Conservation (phyloP, 2,329 filamentous ascomycete species). For the Neofusicoccum cordaticola region DNA sequence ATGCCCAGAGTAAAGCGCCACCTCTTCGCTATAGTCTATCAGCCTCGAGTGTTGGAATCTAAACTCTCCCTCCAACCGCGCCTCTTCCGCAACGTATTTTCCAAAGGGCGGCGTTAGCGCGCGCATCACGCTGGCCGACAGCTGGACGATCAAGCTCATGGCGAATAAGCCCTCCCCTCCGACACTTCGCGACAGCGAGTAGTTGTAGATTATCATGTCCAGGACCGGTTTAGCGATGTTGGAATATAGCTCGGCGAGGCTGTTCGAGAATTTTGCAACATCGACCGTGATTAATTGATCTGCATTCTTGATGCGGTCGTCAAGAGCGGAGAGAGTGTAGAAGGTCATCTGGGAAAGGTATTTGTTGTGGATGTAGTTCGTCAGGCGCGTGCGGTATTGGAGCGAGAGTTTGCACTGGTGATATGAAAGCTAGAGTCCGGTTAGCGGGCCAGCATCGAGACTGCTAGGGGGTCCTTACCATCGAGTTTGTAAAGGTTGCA, state of each 20-base stretch:
- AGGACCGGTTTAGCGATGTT: constrained; percentile 92
- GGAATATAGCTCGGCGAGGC: constrained; percentile 89
- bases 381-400: constrained; percentile 88
- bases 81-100: constrained; percentile 96
- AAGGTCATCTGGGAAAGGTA: constrained; percentile 98
- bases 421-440: constrained; percentile 69
- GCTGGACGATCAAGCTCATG: constrained; percentile 89
- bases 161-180: constrained; percentile 93
- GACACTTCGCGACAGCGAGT: constrained; percentile 89
- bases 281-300: constrained; percentile 97
- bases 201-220: constrained; percentile 97
- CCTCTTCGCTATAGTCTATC: constrained; percentile 94
- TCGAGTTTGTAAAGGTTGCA: constrained; percentile 97
- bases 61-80: constrained; percentile 91
- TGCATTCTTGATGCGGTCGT: constrained; percentile 97
- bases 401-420: constrained; percentile 94
- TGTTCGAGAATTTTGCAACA: constrained; percentile 94
- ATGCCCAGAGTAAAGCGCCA: constrained; percentile 88
- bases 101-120: constrained; percentile 93
- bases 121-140: constrained; percentile 90
- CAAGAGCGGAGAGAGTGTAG: constrained; percentile 90
- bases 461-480: constrained; percentile 57
- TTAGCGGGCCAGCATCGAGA: constrained; percentile 19
- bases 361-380: constrained; percentile 91
- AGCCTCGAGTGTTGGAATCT: constrained; percentile 90